Base-by-base conservation (phyloP, 1,284 basidiomycete genomes). In the Coniophora puteana region DNA sequence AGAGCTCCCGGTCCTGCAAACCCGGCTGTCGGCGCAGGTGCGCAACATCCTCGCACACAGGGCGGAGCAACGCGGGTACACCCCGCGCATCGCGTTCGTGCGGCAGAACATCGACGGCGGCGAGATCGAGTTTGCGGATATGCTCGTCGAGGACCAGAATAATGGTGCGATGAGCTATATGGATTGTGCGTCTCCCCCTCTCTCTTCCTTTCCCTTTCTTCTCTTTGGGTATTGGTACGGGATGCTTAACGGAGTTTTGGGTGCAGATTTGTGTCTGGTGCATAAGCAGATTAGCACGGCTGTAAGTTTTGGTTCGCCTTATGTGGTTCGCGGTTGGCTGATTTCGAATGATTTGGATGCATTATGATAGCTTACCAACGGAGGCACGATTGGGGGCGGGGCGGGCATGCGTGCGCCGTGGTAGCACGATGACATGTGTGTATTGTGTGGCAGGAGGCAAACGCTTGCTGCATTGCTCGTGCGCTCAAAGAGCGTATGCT, bases 71-170 rank as follows among this genome's bases (percentile, higher is more conserved):
- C 73, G 91, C 33, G 67, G 72, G 11, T 81, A 83, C 7, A 67
- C 74, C 13, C 62, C 74, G 2, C 89, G 86, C 40, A 76, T 97
- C 45, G 67, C 83, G 26, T 74, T 98, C 35, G 90, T 91, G 0
- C 77, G 96, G 12, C 96, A 99, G 61, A 93, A 97, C 58, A 71
- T 93, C 57, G 96, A 99, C 59, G 94, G 84, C 8, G 74, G 83
- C 45, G 96, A 99, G 67, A 80, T 99, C 40, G 96, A 99, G 61
- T 94, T 95, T 54, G 92, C 89, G 48, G 96, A 99, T 68, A 89
- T 95, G 82, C 72, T 99, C 12, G 82, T 97, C 11, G 96, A 99
- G 67, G 96, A 99, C 66, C 82, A 88, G 61, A 99, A 99, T 63
- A 97, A 97, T 56, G 94, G 92, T 33, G 88, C 88, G 0, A 80